Evolutionary conservation across 2,329 filamentous ascomycete species (phyloP).

Genomic region (Stagonosporopsis vannaccii): DNA sequence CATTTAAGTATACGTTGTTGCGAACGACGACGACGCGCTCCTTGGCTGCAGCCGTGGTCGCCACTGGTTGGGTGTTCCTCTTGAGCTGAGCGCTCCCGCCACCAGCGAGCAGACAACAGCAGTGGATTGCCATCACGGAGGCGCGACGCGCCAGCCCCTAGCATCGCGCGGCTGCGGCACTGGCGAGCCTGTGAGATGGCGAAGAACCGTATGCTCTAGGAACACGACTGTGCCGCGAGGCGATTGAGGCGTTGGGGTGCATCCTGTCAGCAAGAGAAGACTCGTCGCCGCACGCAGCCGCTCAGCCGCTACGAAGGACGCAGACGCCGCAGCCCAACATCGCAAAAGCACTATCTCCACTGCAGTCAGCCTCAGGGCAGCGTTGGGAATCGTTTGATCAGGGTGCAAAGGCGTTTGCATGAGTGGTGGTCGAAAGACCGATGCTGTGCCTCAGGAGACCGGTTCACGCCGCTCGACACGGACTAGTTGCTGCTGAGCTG

Average conservation of each 20-base stretch:
- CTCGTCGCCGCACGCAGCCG: constrained; percentile 34
- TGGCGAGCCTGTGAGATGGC: constrained; percentile 29
- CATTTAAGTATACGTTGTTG: constrained; percentile 33
- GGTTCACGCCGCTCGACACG: constrained; percentile 10
- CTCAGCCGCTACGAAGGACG: constrained; percentile 39
- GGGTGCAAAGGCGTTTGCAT: constrained; percentile 20
- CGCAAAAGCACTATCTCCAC: constrained; percentile 23
- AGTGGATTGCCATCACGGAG: constrained; percentile 35
- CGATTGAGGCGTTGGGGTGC: neutral
- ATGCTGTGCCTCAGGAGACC: constrained; percentile 21
- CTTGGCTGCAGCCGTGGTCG: constrained; percentile 34
- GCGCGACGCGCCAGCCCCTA: constrained; percentile 30
- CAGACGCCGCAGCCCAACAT: constrained; percentile 30
- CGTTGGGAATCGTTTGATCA: neutral
- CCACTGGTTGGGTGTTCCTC: constrained; percentile 30
- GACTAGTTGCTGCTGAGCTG: constrained; percentile 24
- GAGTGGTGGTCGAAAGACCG: constrained; percentile 28
- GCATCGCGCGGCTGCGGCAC: constrained; percentile 25
- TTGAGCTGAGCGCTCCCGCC: constrained; percentile 37
- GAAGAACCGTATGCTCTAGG: constrained; percentile 15
- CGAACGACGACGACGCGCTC: constrained; percentile 22
- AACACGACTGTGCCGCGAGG: constrained; percentile 7
- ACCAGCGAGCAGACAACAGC: constrained; percentile 14
- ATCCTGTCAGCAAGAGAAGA: constrained; percentile 24
- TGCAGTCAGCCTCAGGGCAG: constrained; percentile 4